Percentiles rank a stretch among this genome's conserved stretches.
Conservation (phyloP, 257 asterid genomes). For the Nyctanthes arbortristis region DNA sequence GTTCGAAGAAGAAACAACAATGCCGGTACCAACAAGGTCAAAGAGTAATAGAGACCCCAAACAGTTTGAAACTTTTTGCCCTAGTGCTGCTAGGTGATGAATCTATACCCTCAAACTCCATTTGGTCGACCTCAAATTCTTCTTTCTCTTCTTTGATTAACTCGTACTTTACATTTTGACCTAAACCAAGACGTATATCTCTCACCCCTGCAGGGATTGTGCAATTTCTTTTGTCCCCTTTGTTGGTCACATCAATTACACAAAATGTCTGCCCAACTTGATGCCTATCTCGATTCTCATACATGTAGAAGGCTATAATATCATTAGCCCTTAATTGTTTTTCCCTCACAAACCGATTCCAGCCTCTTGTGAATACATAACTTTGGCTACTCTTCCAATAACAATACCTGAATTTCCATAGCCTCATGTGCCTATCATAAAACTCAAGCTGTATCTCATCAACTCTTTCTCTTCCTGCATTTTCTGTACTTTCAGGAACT, state of each 20-base stretch:
- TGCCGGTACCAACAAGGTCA: no score
- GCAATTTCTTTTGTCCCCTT: not conserved
- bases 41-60: constrained; percentile 36
- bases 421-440: constrained; percentile 48
- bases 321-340: constrained; percentile 56
- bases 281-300: constrained; percentile 31
- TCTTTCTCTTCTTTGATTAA: not conserved
- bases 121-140: constrained; percentile 10
- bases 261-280: constrained; percentile 30
- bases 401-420: constrained; percentile 72
- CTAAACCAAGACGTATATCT: not conserved
- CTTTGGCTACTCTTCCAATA: constrained; percentile 94
- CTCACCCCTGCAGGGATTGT: not conserved
- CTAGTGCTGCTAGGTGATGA: constrained; percentile 13
- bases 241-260: constrained; percentile 50
- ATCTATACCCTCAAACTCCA: not conserved
- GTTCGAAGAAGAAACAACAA: no score
- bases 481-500: constrained; percentile 24
- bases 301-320: constrained; percentile 48
- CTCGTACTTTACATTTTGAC: not conserved
- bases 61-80: constrained; percentile 44
- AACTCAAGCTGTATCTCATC: constrained; percentile 58
- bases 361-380: constrained; percentile 74
- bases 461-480: not conserved
- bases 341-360: constrained; percentile 71